phyloP scores from a whole-genome alignment of 1,284 basidiomycete genomes.

The Leucoagaricus sp. region DNA sequence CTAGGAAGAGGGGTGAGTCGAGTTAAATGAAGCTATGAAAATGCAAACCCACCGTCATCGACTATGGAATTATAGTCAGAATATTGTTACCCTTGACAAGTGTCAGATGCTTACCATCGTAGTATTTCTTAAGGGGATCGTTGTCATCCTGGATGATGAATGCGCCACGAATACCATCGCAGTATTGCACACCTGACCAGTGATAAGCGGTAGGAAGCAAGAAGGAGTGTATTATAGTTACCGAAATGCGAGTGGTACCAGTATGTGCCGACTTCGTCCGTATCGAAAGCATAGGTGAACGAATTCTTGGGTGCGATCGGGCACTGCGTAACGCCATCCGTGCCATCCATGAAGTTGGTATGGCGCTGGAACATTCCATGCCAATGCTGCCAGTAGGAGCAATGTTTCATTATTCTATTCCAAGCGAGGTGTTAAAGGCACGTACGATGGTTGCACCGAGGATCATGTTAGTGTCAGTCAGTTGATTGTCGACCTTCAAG shows the following conservation, averaged over 20 bases:
- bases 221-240: constrained; percentile 8
- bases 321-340: constrained; percentile 39
- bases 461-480: constrained; percentile 11
- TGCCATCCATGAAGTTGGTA: constrained; percentile 39
- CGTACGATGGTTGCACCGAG: constrained; percentile 13
- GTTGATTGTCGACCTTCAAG: constrained; percentile 21
- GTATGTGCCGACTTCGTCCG: constrained; percentile 42
- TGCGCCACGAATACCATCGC: constrained; percentile 17
- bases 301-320: constrained; percentile 30
- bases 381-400: constrained; percentile 31
- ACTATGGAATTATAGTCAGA: background rate
- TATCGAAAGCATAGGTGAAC: constrained; percentile 33
- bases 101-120: constrained; percentile 12
- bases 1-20: constrained; percentile 4
- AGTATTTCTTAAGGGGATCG: constrained; percentile 12
- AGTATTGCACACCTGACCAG: constrained; percentile 16
- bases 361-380: constrained; percentile 34
- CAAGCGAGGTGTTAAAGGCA: background rate
- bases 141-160: constrained; percentile 16
- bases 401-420: background rate
- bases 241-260: constrained; percentile 51
- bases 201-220: background rate
- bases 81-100: background rate
- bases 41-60: constrained; percentile 15
- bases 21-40: background rate